phyloP scores from a whole-genome alignment of 495 filamentous ascomycete species.

The Pyronema domesticum region DNA sequence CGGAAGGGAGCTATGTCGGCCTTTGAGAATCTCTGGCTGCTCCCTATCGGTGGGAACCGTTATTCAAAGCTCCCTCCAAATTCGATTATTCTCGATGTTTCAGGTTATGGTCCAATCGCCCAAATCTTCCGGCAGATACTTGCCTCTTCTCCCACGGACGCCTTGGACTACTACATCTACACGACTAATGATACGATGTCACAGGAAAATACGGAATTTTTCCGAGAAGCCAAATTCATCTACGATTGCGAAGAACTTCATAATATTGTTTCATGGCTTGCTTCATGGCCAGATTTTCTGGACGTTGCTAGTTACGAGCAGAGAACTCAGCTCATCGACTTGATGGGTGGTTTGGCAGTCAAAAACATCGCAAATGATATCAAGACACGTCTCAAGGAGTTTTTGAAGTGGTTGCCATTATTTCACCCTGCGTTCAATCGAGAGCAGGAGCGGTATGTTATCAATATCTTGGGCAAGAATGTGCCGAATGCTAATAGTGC shows the following conservation, averaged over 20 bases:
- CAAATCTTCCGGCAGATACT: neutral
- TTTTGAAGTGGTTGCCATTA: conserved; percentile 7
- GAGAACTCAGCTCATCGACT: conserved; percentile 2
- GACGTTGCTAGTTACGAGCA: neutral
- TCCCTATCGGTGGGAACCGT: conserved; percentile 18
- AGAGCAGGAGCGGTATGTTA: too few species aligned
- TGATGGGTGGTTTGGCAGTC: neutral
- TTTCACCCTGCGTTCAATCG: neutral
- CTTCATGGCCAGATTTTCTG: neutral
- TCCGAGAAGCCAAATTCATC: conserved; percentile 3
- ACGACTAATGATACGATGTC: neutral
- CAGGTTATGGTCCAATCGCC: neutral
- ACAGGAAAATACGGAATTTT: neutral
- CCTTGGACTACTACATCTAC: neutral
- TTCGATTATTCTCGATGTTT: conserved; percentile 10
- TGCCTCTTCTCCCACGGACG: neutral
- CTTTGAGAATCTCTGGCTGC: conserved; percentile 22
- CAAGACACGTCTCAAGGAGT: neutral
- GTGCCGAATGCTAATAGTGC: neutral
- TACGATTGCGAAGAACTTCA: neutral
- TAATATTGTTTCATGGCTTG: conserved; percentile 4
- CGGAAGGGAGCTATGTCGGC: neutral
- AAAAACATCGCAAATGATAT: neutral
- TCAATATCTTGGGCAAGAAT: too few species aligned
- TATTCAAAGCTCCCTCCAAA: conserved; percentile 18